Base-by-base conservation (phyloP, 2,329 filamentous ascomycete species). In the Xylaria sp. region DNA sequence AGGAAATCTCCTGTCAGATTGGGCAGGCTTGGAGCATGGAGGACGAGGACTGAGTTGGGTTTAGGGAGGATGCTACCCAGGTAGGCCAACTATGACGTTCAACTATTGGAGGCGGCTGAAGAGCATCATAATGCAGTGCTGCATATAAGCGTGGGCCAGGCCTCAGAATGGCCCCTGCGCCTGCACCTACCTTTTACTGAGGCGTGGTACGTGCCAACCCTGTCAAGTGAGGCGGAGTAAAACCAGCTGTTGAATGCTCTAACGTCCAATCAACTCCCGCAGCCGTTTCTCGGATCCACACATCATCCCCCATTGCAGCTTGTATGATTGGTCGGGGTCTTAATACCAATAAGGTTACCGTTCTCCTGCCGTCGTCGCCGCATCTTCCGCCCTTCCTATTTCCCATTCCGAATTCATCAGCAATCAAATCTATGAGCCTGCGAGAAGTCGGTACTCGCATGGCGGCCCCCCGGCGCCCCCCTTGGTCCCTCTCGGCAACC, bases 91-190 rank as follows among this genome's bases (percentile, higher is more conserved):
- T 61, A 57, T 63, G 70, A 70, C 65, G 70, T 70, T 67, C 65
- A 59, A 54, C n/a, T 64, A 70, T 72, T 73, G 70, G 71, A 73
- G 65, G 71, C 71, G 71, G 71, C 71, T 73, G 71, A 73, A 69
- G 58, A 63, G 61, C 61, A 51, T 68, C 54, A 41, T 55, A 37
- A 64, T 48, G 63, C 46, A 64, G 51, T 51, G 63, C 39, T 67
- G 63, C 66, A 69, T 58, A 60, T 55, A 55, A 37, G 52, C 52
- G 18, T 67, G 57, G 56, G 46, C 62, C 46, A 41, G 59, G 50
- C 63, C 63, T 55, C 28, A 50, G 32, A 34, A 51, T 58, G 59
- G 58, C 56, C 59, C 62, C 46, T 67, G 63, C 61, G 50, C 56
- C 41, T 65, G 58, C 57, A 68, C 50, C n/a, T 62, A 41, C 62